A percentile compares a stretch with the other conserved stretches of the same genome.
Evolutionary conservation across 306 rosid species (phyloP).

Genomic region (Castanopsis chinensis): DNA sequence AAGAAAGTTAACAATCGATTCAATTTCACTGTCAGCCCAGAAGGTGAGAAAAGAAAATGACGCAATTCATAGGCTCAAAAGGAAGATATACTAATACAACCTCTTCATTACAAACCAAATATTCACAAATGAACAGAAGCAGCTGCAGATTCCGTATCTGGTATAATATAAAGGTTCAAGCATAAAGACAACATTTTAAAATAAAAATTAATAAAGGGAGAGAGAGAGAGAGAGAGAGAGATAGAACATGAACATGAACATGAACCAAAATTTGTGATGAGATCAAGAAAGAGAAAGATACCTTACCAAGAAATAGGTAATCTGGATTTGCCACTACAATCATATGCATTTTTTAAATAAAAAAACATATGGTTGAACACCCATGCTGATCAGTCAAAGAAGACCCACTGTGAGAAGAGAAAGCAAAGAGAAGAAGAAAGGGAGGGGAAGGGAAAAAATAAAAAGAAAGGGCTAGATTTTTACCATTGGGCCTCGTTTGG

Average conservation of each 20-base stretch:
- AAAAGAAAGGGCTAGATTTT: too few relatives aligned
- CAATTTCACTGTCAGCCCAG: not conserved
- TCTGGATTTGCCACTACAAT: not conserved
- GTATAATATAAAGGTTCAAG: not conserved
- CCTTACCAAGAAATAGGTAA: conserved; percentile 16
- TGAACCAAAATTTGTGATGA: too few relatives aligned
- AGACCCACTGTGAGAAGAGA: too few relatives aligned
- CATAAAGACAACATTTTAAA: not conserved
- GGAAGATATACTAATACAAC: not conserved
- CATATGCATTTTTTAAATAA: not conserved
- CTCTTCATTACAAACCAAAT: not conserved
- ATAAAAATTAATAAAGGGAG: too few relatives aligned
- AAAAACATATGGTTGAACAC: too few relatives aligned
- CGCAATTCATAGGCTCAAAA: not conserved
- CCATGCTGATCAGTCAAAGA: too few relatives aligned
- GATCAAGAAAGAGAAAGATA: not conserved
- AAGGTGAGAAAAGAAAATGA: not conserved
- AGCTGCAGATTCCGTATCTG: not conserved
- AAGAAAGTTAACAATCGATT: too few relatives aligned
- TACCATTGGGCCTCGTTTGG: too few relatives aligned
- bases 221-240: not conserved
- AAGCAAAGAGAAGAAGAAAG: too few relatives aligned
- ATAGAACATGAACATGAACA: not conserved
- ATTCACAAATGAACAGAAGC: not conserved
- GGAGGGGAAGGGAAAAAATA: too few relatives aligned